A percentile compares a stretch with the other conserved stretches of the same genome.
Conservation (phyloP, 768 basidiomycete species). For the Cyathus striatus region DNA sequence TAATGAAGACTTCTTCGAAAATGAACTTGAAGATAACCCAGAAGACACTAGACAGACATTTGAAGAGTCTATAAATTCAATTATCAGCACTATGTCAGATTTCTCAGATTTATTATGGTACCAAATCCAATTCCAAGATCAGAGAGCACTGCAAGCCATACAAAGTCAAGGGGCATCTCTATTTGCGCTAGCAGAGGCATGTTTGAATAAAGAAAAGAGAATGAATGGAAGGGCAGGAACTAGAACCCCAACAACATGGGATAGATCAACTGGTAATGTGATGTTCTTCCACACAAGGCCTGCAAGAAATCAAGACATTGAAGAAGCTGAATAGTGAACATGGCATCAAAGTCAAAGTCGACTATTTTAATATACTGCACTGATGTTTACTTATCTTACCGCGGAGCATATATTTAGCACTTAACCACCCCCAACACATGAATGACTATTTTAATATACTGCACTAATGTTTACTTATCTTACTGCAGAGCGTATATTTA, state of each 20-base stretch:
- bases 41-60: background rate
- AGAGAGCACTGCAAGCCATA: background rate
- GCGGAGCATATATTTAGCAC: too few relatives aligned
- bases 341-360: too few relatives aligned
- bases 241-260: background rate
- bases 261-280: background rate
- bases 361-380: too few relatives aligned
- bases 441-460: too few relatives aligned
- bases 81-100: background rate
- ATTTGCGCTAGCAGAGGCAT: background rate
- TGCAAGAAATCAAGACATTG: too few relatives aligned
- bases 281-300: conserved; percentile 1
- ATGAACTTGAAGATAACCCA: background rate
- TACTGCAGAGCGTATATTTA: too few relatives aligned
- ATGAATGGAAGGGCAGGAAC: background rate
- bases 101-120: background rate
- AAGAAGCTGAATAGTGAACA: too few relatives aligned
- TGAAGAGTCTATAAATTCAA: background rate
- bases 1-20: too few relatives aligned
- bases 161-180: background rate
- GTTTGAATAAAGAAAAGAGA: conserved; percentile 1
- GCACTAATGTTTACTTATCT: too few relatives aligned
- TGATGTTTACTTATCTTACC: too few relatives aligned
- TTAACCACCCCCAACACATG: too few relatives aligned
- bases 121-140: background rate